Conservation (phyloP, 768 basidiomycete genomes). For the Mycena leptocephala region DNA sequence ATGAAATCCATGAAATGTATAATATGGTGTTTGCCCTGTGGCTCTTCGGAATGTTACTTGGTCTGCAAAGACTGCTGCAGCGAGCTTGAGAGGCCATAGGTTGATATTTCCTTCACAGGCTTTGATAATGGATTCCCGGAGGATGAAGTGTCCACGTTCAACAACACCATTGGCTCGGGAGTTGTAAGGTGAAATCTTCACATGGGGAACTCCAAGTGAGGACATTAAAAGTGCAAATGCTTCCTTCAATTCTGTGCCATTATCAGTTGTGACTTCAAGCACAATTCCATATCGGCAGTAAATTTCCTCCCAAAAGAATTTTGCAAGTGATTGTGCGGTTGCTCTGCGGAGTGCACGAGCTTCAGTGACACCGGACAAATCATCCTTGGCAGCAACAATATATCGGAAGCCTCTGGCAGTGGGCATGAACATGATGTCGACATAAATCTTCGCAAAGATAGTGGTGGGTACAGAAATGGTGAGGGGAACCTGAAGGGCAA, state of each 20-base stretch:
- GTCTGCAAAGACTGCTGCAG: no score
- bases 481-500: constrained; percentile 31
- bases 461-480: constrained; percentile 8
- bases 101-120: constrained; percentile 7
- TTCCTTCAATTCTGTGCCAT: constrained; percentile 40
- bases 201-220: not conserved
- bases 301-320: constrained; percentile 51
- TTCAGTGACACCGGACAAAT: constrained; percentile 44
- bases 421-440: constrained; percentile 47
- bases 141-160: constrained; percentile 10
- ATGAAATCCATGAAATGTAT: no score
- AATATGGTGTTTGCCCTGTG: no score
- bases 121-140: not conserved
- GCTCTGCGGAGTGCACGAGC: constrained; percentile 32
- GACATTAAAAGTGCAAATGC: constrained; percentile 21
- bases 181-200: constrained; percentile 15
- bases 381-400: constrained; percentile 45
- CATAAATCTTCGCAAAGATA: constrained; percentile 36
- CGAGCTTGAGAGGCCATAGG: no score
- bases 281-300: constrained; percentile 48
- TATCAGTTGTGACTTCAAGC: constrained; percentile 44
- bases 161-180: constrained; percentile 9
- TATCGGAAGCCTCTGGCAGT: constrained; percentile 33
- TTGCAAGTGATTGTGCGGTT: constrained; percentile 31
- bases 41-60: no score